Conservation (phyloP, 164 flowering plant genomes). For the Berberis vulgaris region DNA sequence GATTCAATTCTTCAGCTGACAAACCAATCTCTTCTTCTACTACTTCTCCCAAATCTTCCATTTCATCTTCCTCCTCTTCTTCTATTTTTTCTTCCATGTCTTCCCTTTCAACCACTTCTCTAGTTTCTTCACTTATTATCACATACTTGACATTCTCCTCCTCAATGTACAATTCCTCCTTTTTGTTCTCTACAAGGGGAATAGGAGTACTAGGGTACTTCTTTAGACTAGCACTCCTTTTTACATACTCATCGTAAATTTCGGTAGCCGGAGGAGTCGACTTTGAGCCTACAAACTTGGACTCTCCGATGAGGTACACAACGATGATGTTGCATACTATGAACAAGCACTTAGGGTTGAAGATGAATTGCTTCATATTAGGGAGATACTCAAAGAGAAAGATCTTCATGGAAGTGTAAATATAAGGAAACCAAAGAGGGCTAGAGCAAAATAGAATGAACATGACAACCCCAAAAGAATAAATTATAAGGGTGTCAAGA, state of each 20-base stretch:
- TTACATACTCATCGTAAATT: constrained; percentile 32
- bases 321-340: constrained; percentile 50
- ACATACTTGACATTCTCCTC: constrained; percentile 5
- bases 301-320: constrained; percentile 43
- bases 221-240: constrained; percentile 10
- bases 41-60: constrained; percentile 4
- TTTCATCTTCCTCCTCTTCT: constrained; percentile 8
- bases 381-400: constrained; percentile 32
- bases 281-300: constrained; percentile 31
- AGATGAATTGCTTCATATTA: constrained; percentile 16
- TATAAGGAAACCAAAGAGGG: constrained; percentile 35
- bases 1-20: constrained; percentile 40
- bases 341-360: constrained; percentile 44
- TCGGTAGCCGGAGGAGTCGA: constrained; percentile 21
- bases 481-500: constrained; percentile 24
- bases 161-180: constrained; percentile 5
- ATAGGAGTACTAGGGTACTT: constrained; percentile 3
- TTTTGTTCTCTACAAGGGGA: constrained; percentile 8
- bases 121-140: neutral
- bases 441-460: constrained; percentile 27
- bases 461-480: constrained; percentile 25
- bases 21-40: constrained; percentile 21
- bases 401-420: constrained; percentile 20
- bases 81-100: neutral
- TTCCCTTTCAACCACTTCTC: neutral